phyloP scores from a whole-genome alignment of 441 rosid genomes.

The Erodium trifolium region DNA sequence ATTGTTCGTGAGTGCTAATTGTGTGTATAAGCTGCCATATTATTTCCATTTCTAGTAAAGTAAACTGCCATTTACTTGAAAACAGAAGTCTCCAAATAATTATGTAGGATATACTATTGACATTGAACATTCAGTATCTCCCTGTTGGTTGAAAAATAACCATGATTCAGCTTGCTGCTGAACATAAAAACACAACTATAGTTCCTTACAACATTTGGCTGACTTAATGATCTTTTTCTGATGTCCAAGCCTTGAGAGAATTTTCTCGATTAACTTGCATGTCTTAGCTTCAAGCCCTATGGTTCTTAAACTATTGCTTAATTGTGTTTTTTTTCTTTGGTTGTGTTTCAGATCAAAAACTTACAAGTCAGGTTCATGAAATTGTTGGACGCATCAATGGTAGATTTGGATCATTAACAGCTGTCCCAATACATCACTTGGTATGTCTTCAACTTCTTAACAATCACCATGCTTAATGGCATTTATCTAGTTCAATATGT shows the following conservation, averaged over 20 bases:
- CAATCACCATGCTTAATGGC: not conserved
- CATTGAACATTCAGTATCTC: not conserved
- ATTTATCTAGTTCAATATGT: not conserved
- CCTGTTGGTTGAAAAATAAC: too few relatives aligned
- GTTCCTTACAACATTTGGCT: not conserved
- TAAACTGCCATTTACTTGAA: not conserved
- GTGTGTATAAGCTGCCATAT: not conserved
- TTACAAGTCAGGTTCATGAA: constrained; percentile 99
- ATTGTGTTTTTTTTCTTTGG: constrained; percentile 6
- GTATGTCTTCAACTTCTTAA: constrained; percentile 34
- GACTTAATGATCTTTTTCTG: not conserved
- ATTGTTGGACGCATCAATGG: constrained; percentile 99
- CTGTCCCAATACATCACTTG: constrained; percentile 98
- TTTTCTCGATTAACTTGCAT: not conserved
- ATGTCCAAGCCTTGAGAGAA: too few relatives aligned
- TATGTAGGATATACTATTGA: not conserved
- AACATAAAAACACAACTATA: not conserved
- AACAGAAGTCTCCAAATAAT: not conserved
- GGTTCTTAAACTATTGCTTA: not conserved
- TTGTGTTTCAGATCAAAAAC: constrained; percentile 74
- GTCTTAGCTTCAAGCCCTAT: not conserved
- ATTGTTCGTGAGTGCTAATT: not conserved
- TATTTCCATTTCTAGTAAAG: not conserved
- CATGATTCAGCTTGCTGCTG: not conserved
- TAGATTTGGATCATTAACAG: constrained; percentile 89